Evolutionary conservation across 2,329 filamentous ascomycete genomes (phyloP).

Genomic region (Chrysosporium queenslandicum): DNA sequence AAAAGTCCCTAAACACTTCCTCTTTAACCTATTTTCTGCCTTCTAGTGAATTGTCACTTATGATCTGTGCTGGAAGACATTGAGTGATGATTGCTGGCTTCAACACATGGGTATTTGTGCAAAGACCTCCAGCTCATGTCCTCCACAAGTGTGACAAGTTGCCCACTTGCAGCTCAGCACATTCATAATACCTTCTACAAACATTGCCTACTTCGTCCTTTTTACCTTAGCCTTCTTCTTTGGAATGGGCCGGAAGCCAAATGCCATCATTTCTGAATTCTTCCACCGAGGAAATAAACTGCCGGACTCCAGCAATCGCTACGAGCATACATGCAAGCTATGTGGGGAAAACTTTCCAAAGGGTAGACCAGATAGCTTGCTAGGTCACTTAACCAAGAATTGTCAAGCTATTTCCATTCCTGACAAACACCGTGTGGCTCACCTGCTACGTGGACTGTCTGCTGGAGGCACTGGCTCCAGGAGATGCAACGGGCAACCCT

Average conservation of each 20-base stretch:
- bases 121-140: neutral
- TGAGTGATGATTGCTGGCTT: too few species aligned
- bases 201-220: neutral
- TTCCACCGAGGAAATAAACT: conserved; percentile 81
- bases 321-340: conserved; percentile 79
- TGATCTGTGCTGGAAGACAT: too few species aligned
- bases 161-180: neutral
- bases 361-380: conserved; percentile 73
- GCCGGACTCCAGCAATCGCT: conserved; percentile 80
- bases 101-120: neutral
- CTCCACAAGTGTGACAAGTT: neutral
- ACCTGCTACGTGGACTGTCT: conserved; percentile 46
- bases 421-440: conserved; percentile 64
- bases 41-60: too few species aligned
- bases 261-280: conserved; percentile 75
- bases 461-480: conserved; percentile 8
- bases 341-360: conserved; percentile 87
- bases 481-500: conserved; percentile 31
- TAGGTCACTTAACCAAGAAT: conserved; percentile 72
- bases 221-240: neutral
- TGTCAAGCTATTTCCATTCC: conserved; percentile 67
- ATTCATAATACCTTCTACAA: neutral
- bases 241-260: conserved; percentile 70
- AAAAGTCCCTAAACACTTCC: too few species aligned
- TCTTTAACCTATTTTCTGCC: too few species aligned